Conservation (phyloP, 768 basidiomycete genomes). For the Phanerodontia chrysosporium region DNA sequence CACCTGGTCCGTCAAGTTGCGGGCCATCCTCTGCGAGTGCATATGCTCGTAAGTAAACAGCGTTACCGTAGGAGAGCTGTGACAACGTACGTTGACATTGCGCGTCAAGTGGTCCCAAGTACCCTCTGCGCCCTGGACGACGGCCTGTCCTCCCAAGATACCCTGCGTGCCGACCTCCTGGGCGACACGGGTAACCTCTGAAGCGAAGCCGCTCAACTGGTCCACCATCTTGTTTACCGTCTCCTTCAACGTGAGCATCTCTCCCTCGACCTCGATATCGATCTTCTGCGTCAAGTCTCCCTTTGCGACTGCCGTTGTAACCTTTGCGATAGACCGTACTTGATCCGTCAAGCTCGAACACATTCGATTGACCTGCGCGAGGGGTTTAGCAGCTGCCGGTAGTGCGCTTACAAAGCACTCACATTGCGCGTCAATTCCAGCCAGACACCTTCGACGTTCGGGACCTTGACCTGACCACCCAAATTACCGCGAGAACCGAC, state of each 20-base stretch:
- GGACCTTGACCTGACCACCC: conserved; percentile 84
- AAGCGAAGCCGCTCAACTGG: conserved; percentile 80
- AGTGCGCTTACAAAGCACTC: conserved; percentile 15
- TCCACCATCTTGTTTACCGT: conserved; percentile 97
- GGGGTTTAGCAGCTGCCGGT: conserved; percentile 2
- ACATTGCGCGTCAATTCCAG: conserved; percentile 76
- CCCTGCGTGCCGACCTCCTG: conserved; percentile 89
- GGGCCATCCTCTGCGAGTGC: conserved; percentile 73
- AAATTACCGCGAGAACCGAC: conserved; percentile 87
- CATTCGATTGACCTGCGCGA: conserved; percentile 66
- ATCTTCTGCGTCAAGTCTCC: conserved; percentile 93
- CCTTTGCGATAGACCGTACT: conserved; percentile 80
- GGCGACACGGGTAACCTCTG: conserved; percentile 78
- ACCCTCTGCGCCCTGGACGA: conserved; percentile 86
- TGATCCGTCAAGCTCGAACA: conserved; percentile 75
- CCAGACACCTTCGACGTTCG: conserved; percentile 92
- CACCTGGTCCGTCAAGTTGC: conserved; percentile 81
- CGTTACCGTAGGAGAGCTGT: background rate
- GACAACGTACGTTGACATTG: conserved; percentile 74
- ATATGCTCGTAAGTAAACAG: background rate
- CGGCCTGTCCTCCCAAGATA: conserved; percentile 87
- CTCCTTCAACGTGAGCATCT: conserved; percentile 79
- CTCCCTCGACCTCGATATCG: conserved; percentile 83
- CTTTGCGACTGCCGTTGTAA: conserved; percentile 85
- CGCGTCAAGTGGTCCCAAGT: conserved; percentile 90